phyloP scores from a whole-genome alignment of 169 alveolate genomes.

The Hammondia hammondi region DNA sequence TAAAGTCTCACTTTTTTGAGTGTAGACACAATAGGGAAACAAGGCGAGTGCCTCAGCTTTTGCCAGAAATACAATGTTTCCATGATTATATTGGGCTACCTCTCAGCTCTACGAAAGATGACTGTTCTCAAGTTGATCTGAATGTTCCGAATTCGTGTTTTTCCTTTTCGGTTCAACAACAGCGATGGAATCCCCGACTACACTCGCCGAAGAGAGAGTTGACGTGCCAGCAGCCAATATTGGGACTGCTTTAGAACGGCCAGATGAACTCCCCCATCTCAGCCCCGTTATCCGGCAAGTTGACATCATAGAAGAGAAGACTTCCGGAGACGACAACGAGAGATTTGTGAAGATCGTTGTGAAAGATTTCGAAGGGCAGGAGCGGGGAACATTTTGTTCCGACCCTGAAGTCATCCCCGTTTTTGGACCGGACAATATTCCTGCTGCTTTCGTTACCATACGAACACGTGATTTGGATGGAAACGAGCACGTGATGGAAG shows the following conservation, averaged over 20 bases:
- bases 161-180: background rate
- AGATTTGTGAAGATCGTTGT: background rate
- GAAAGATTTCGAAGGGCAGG: background rate
- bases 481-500: background rate
- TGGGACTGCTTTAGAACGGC: background rate
- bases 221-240: background rate
- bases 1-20: no score
- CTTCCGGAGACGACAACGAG: background rate
- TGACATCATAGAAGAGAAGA: background rate
- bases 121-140: no score
- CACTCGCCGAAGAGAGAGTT: background rate
- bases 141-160: no score
- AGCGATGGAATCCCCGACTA: background rate
- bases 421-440: background rate
- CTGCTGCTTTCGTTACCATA: background rate
- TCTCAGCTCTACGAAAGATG: no score
- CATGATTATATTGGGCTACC: no score
- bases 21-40: no score
- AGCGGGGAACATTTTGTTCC: background rate
- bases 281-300: background rate
- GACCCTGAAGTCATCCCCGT: background rate
- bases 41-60: no score
- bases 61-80: no score
- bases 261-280: background rate
- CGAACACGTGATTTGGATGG: background rate